phyloP scores from a whole-genome alignment of 345 rosid species.

The Orychophragmus violaceus region DNA sequence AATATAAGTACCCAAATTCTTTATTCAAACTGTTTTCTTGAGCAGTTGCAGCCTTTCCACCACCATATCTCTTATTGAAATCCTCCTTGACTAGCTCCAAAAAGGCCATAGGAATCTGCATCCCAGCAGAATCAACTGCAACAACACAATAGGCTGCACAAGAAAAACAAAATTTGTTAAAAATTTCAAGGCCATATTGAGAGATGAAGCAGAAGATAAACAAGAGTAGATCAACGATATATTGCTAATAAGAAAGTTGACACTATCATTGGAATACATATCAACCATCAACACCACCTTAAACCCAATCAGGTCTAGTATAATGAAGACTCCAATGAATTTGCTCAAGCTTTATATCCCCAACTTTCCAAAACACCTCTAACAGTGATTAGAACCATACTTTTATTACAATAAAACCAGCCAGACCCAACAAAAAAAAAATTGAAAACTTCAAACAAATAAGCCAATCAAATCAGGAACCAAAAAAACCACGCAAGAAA shows the following conservation, averaged over 20 bases:
- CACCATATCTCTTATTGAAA: constrained; percentile 78
- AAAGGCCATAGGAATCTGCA: constrained; percentile 84
- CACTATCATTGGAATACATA: not conserved
- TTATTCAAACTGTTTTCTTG: constrained; percentile 63
- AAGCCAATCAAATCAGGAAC: constrained; percentile 7
- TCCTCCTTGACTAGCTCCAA: constrained; percentile 90
- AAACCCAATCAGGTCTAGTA: not conserved
- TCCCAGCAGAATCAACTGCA: constrained; percentile 84
- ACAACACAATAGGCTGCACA: constrained; percentile 90
- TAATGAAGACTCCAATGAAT: not conserved
- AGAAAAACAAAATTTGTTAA: constrained; percentile 1
- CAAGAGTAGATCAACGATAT: not conserved
- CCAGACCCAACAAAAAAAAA: not conserved
- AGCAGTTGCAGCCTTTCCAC: constrained; percentile 86
- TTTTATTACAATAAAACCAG: not conserved
- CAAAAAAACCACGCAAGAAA: not conserved
- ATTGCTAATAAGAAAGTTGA: not conserved
- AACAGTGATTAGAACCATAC: not conserved
- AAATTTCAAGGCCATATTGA: not conserved
- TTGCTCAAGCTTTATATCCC: not conserved
- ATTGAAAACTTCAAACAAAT: not conserved
- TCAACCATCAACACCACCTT: not conserved
- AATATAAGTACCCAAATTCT: constrained; percentile 57
- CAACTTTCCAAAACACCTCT: not conserved
- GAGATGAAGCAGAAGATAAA: not conserved